Conservation (phyloP, 106 monocot genomes). For the Cymbidium sinense region DNA sequence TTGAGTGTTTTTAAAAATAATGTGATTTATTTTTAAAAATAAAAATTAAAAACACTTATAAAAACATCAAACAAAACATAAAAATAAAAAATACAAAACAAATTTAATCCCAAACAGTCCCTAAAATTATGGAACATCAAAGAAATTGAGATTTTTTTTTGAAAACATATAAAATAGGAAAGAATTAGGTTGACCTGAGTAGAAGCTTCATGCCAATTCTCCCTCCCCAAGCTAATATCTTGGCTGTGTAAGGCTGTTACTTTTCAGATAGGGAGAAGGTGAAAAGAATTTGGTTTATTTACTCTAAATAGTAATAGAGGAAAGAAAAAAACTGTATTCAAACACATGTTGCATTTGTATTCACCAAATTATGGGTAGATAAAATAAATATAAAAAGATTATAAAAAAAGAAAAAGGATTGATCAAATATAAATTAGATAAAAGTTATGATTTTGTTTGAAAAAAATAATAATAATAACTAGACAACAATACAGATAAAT, state of each 20-base stretch:
- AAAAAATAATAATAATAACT: too few relatives aligned
- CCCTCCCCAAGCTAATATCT: background rate
- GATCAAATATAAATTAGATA: too few relatives aligned
- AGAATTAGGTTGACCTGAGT: background rate
- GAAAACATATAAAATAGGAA: background rate
- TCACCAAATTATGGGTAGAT: background rate
- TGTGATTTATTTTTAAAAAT: background rate
- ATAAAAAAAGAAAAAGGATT: too few relatives aligned
- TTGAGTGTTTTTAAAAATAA: too few relatives aligned
- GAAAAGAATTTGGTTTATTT: background rate
- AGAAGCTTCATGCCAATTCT: constrained; percentile 5
- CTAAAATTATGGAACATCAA: background rate
- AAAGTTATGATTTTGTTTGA: too few relatives aligned
- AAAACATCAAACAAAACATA: background rate
- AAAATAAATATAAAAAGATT: too few relatives aligned
- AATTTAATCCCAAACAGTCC: background rate
- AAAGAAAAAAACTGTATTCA: background rate
- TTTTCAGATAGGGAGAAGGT: background rate
- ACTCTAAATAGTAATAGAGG: background rate
- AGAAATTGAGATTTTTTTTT: background rate
- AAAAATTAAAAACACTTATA: too few relatives aligned
- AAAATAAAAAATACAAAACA: background rate
- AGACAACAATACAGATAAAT: too few relatives aligned
- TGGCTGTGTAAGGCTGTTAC: background rate
- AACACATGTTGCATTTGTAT: background rate